Base-by-base conservation (phyloP, 1,284 basidiomycete species). In the Gymnopus androsaceus region DNA sequence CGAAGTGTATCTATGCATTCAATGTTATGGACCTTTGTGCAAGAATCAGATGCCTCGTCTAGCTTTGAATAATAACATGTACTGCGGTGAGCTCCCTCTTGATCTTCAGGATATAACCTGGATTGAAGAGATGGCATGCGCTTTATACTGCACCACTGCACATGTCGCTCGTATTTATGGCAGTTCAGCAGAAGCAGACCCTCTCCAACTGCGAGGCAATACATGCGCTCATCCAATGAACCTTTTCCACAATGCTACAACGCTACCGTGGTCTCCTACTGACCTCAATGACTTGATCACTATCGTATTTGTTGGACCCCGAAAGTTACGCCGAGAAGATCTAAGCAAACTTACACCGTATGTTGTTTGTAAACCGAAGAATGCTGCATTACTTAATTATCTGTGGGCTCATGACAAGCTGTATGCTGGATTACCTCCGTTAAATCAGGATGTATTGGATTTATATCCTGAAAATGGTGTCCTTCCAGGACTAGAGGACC, bases 281-380 rank as follows among this genome's bases (percentile, higher is more conserved):
- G 57, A 68, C 59, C 38, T 67, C 33, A 66, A 59, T 60, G 63
- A 57, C 12, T 47, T 60, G 31, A 34, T 68, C 11, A 56, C 49
- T 21, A 59, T 68, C 12, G 61, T 69, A 0, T 69, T 69, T 52
- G 56, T 69, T 21, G 65, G 67, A 1, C 49, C 62, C 36, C 51
- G 55, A 1, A 61, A 63, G 19, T 58, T 61, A 42, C 54, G 61
- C 2, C 17, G 33, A 27, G 49, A 56, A 3, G 49, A 52, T 7
- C 15, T 61, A 11, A 21, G 53, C 37, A 51, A 44, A 23, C 11
- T 15, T 19, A 19, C 27, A 6, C 38, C 9, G 3, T 53, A 31
- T 53, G 12, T 25, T 15, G 28, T 53, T 4, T 6, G 37, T 12
- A 33, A 30, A 19, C 51, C 23, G 5, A 23, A 12, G 3, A 38